Base-by-base conservation (phyloP, 2,329 filamentous ascomycete genomes). In the Aspergillus uvarum region DNA sequence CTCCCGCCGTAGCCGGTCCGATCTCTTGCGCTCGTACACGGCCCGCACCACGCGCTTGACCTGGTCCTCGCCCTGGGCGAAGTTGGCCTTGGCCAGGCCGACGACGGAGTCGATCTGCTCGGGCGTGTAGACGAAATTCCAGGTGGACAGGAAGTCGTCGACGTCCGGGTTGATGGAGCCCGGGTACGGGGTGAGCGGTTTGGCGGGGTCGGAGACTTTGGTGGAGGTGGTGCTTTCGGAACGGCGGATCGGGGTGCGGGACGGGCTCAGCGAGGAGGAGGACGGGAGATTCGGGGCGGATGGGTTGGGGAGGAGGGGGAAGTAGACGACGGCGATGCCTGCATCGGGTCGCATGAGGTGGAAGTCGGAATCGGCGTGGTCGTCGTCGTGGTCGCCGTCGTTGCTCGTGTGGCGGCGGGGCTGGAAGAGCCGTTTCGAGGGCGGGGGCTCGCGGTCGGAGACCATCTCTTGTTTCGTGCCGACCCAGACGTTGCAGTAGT, bases 101-200 rank as follows among this genome's bases (percentile, higher is more conserved):
- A 96, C 89, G 0, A 96, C 92, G 26, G 86, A 85, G 67, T 98
- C 93, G 55, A 99, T 87, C 74, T 99, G 89, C 59, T 95, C 88
- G 0, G 92, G 89, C 2, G 90, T 96, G 75, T 98, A 99, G 31
- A 97, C 88, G 73, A 98, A 98, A 73, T 99, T 99, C 95, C 95
- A 99, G 0, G 95, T 99, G 67, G 87, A 91, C 80, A 98, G 87
- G 76, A 92, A 98, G 61, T 96, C 92, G 56, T 86, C 90, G 2
- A 84, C 85, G 24, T 88, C 87, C 0, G 95, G 95, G 66, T 96
- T 89, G n/a, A 98, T 89, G 2, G 70, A 70, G 48, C 86, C 90
- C 0, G 88, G 84, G 0, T 89, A 89, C 0, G 73, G 70, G 3
- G 68, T 61, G 4, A 69, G 56, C 3, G 72, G 69, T 11, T 59